A percentile compares a stretch with the other conserved stretches of the same genome.
phyloP scores from a whole-genome alignment of 371 early-diverging fungal species.

The Umbelopsis sp. region DNA sequence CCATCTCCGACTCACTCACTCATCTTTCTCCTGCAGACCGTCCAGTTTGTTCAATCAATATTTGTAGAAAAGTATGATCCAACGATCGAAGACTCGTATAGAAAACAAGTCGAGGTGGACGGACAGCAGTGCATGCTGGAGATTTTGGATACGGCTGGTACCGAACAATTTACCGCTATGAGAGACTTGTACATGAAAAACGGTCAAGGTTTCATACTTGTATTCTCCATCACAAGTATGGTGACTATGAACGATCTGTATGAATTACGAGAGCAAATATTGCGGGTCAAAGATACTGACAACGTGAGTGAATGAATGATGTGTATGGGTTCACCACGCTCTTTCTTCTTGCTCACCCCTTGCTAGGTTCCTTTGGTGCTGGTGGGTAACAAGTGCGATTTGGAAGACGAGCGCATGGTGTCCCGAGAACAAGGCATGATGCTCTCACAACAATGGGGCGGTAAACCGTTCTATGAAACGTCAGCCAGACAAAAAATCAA shows the following conservation, averaged over 20 bases:
- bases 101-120: constrained; percentile 88
- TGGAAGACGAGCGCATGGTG: constrained; percentile 80
- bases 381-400: constrained; percentile 88
- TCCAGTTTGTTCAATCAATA: constrained; percentile 89
- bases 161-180: constrained; percentile 92
- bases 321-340: too few species aligned
- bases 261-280: constrained; percentile 79
- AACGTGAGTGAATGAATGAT: constrained; percentile 49
- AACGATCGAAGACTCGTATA: constrained; percentile 90
- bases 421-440: constrained; percentile 64
- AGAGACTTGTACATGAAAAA: constrained; percentile 92
- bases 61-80: constrained; percentile 93
- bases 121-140: constrained; percentile 88
- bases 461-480: constrained; percentile 80
- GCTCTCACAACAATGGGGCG: constrained; percentile 74
- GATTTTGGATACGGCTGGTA: constrained; percentile 88
- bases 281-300: constrained; percentile 81
- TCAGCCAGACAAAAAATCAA: constrained; percentile 85
- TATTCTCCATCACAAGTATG: constrained; percentile 84
- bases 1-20: background rate
- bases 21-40: constrained; percentile 62
- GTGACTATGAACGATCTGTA: constrained; percentile 82
- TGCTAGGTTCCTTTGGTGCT: constrained; percentile 83
- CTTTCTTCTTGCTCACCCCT: constrained; percentile 3
- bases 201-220: constrained; percentile 87